Conservation (phyloP, 768 basidiomycete genomes). For the Chalciporus chontae region DNA sequence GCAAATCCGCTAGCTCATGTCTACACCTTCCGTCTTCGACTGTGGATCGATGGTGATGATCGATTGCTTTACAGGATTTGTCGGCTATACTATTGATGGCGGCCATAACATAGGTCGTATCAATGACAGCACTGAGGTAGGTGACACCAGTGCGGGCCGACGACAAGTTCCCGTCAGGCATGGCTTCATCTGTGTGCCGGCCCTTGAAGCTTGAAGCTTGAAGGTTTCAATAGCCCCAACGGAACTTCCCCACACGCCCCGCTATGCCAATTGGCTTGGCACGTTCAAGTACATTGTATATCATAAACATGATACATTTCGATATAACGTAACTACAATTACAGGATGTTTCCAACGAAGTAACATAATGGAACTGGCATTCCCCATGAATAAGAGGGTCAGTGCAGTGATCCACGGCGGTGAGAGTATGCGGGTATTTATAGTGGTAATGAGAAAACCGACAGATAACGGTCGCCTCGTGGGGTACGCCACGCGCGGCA, state of each 20-base stretch:
- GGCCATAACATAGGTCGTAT: too few species aligned
- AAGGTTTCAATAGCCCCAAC: neutral
- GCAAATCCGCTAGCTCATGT: constrained; percentile 10
- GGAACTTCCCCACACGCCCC: too few species aligned
- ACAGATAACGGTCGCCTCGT: constrained; percentile 27
- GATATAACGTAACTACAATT: constrained; percentile 21
- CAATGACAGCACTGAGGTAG: too few species aligned
- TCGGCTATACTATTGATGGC: too few species aligned
- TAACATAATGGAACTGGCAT: constrained; percentile 5
- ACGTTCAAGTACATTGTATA: constrained; percentile 2
- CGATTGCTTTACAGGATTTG: too few species aligned
- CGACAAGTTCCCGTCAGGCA: too few species aligned
- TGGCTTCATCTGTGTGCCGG: too few species aligned
- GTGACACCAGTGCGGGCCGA: too few species aligned
- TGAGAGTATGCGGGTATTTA: constrained; percentile 27
- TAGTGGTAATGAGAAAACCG: constrained; percentile 19
- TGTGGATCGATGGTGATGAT: too few species aligned
- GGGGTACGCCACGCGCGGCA: constrained; percentile 8
- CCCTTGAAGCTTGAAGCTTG: too few species aligned
- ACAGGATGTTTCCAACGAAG: constrained; percentile 10
- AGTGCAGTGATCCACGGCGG: constrained; percentile 10
- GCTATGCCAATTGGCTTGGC: too few species aligned
- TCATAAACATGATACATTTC: neutral
- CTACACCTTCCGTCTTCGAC: constrained; percentile 8
- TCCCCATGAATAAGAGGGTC: constrained; percentile 11